Evolutionary conservation across 768 basidiomycete species (phyloP).

Genomic region (Agaricus blazei): DNA sequence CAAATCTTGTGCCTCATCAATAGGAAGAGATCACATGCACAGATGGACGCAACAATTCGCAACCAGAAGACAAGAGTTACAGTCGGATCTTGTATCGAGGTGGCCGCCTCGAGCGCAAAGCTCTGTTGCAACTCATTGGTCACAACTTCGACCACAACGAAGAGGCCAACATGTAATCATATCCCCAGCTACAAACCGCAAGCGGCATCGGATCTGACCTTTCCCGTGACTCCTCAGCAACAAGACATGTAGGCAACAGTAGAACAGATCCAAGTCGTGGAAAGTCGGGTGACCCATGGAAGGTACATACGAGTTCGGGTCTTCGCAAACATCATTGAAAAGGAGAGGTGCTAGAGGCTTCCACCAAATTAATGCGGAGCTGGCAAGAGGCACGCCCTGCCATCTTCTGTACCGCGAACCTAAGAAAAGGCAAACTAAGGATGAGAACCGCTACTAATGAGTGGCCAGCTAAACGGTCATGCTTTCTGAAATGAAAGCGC

Average conservation of each 20-base stretch:
- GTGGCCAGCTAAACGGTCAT: conserved; percentile 1
- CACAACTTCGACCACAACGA: conserved; percentile 10
- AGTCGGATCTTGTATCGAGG: conserved; percentile 9
- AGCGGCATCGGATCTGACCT: neutral
- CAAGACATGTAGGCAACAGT: neutral
- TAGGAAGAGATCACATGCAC: neutral
- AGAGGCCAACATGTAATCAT: conserved; percentile 9
- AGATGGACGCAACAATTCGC: neutral
- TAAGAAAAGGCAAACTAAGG: neutral
- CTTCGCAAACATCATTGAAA: conserved; percentile 7
- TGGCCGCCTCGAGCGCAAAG: conserved; percentile 10
- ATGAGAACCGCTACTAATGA: neutral
- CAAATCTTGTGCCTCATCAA: conserved; percentile 3
- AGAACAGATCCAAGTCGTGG: neutral
- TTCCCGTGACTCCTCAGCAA: conserved; percentile 1
- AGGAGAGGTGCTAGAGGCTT: neutral
- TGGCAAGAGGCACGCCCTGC: neutral
- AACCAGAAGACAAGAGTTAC: neutral
- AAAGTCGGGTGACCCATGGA: neutral
- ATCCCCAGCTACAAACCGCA: neutral
- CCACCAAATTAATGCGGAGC: conserved; percentile 2
- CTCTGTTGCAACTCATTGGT: conserved; percentile 10
- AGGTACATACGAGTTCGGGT: neutral
- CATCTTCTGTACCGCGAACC: conserved; percentile 6
- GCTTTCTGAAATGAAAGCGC: conserved; percentile 8